Conservation (phyloP, 2,329 filamentous ascomycete species). For the Penicillium sp. region DNA sequence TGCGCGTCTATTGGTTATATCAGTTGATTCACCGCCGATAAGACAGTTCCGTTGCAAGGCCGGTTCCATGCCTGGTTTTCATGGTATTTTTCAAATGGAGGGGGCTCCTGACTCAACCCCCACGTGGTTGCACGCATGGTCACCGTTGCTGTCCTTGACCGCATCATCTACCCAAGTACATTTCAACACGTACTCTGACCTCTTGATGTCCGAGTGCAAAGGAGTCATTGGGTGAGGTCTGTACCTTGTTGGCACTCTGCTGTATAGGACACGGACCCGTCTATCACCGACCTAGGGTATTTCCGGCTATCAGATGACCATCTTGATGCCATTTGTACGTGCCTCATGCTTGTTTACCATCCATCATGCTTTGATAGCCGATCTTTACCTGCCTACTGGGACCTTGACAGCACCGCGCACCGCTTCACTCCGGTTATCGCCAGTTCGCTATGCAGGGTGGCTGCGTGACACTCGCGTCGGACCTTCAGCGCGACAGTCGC, state of each 20-base stretch:
- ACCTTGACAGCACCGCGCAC: neutral
- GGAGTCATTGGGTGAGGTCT: neutral
- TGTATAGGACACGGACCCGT: neutral
- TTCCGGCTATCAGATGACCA: neutral
- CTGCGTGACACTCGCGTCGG: slow-evolving; percentile 2
- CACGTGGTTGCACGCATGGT: slow-evolving; percentile 17
- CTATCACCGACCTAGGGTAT: neutral
- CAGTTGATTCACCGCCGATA: slow-evolving; percentile 14
- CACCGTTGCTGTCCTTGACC: slow-evolving; percentile 4
- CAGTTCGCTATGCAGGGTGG: slow-evolving; percentile 1
- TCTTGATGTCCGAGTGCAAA: neutral
- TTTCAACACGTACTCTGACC: slow-evolving; percentile 2
- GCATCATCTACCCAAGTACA: slow-evolving; percentile 9
- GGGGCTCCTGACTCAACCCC: neutral
- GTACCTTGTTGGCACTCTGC: neutral
- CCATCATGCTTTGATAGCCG: neutral
- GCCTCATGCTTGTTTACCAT: neutral
- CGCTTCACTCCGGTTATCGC: neutral
- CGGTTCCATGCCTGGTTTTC: neutral
- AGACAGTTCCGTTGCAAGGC: slow-evolving; percentile 2
- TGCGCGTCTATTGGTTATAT: neutral
- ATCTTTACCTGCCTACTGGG: neutral
- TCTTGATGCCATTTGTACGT: neutral
- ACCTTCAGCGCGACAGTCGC: slow-evolving; percentile 10
- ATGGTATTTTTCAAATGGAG: neutral